These are phyloP conservation scores for Tetrahymena thermophila DNA, from an alignment of 73 alveolate genomes.

Conservation along the genomic window DNA sequence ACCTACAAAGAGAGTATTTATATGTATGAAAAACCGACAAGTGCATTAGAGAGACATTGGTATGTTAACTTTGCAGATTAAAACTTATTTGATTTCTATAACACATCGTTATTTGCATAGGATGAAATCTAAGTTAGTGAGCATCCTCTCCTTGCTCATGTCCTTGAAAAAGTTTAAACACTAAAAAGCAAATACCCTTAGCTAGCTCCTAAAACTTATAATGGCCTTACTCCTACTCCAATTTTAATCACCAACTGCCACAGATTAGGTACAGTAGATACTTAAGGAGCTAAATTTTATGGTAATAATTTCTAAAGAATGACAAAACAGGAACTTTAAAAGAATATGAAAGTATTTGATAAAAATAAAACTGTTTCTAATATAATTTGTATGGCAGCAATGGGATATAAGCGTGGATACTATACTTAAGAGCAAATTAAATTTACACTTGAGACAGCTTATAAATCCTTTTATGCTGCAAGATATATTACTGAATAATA, in stretches of 20 bases:
- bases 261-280: neutral
- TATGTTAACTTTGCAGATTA: neutral
- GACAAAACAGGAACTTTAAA: neutral
- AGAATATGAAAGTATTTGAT: neutral
- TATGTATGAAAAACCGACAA: neutral
- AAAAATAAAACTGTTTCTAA: neutral
- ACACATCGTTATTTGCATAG: neutral
- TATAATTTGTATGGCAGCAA: neutral
- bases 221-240: neutral
- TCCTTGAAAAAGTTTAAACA: neutral
- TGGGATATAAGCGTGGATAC: neutral
- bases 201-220: neutral
- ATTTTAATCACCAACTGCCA: neutral
- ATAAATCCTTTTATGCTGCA: neutral
- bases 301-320: neutral
- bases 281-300: neutral
- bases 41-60: neutral
- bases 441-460: neutral
- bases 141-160: neutral
- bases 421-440: neutral
- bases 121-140: neutral
- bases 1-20: neutral
- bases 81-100: neutral
- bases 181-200: neutral
- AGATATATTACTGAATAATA: neutral